phyloP scores from a whole-genome alignment of 352 stramenopile genomes.

The Phytophthora uliginosa region DNA sequence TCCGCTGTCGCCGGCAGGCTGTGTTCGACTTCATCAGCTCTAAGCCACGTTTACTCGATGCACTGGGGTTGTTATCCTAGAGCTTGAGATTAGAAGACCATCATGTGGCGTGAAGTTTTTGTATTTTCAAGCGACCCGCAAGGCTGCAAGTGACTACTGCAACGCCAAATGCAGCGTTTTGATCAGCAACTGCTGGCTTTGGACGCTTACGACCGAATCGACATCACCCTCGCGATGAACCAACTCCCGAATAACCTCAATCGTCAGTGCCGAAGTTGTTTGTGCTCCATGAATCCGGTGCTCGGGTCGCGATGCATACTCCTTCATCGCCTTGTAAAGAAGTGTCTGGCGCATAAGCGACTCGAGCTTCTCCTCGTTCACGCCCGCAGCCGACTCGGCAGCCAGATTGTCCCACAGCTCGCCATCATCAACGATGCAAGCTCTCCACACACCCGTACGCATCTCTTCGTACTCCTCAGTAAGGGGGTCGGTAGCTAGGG shows the following conservation, averaged over 20 bases:
- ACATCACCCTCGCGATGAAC: constrained; percentile 60
- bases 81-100: background rate
- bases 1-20: constrained; percentile 20
- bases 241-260: constrained; percentile 74
- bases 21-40: constrained; percentile 10
- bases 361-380: constrained; percentile 77
- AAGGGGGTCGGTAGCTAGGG: constrained; percentile 41
- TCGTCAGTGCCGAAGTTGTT: constrained; percentile 48
- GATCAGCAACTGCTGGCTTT: constrained; percentile 69
- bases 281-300: constrained; percentile 14
- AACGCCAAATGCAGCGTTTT: constrained; percentile 82
- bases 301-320: constrained; percentile 50
- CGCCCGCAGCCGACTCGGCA: constrained; percentile 54
- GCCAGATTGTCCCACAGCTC: constrained; percentile 71
- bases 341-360: constrained; percentile 76
- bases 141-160: constrained; percentile 28
- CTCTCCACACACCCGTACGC: constrained; percentile 60
- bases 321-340: constrained; percentile 69
- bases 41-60: background rate
- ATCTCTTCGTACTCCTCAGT: constrained; percentile 57
- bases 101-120: constrained; percentile 3
- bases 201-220: constrained; percentile 59
- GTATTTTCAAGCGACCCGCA: constrained; percentile 22
- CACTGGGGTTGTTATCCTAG: background rate
- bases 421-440: constrained; percentile 62